Evolutionary conservation across 1,139 yeast species (phyloP).

Genomic region (Diutina rugosa): DNA sequence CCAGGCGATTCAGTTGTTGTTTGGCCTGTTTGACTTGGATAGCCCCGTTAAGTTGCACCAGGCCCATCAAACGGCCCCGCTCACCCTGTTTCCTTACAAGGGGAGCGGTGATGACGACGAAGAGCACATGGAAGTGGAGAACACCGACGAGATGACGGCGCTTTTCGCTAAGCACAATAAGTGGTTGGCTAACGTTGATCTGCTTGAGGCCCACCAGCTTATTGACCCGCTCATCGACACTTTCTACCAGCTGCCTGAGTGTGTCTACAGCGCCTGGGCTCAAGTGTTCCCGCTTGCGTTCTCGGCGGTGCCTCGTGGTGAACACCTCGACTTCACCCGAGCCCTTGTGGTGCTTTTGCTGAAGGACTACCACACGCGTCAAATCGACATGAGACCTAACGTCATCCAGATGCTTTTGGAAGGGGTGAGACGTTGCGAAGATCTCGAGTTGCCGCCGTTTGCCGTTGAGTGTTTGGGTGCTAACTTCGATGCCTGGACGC

Average conservation of each 20-base stretch:
- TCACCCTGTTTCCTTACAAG: conserved; percentile 30
- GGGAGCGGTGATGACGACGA: conserved; percentile 5
- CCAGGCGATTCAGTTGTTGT: conserved; percentile 80
- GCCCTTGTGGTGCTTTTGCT: conserved; percentile 69
- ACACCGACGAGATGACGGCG: conserved; percentile 10
- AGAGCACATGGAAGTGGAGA: conserved; percentile 10
- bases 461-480: conserved; percentile 80
- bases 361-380: conserved; percentile 85
- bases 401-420: conserved; percentile 76
- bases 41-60: conserved; percentile 30
- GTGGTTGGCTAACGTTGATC: conserved; percentile 34
- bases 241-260: conserved; percentile 69
- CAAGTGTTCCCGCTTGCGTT: conserved; percentile 74
- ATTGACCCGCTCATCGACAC: conserved; percentile 66
- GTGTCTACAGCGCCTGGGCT: conserved; percentile 80
- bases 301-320: conserved; percentile 60
- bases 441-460: conserved; percentile 85
- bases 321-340: conserved; percentile 72
- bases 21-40: conserved; percentile 58
- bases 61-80: conserved; percentile 44
- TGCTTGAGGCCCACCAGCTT: conserved; percentile 44
- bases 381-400: conserved; percentile 76
- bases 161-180: conserved; percentile 37
- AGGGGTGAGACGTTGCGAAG: conserved; percentile 64
- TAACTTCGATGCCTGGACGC: conserved; percentile 86